phyloP scores from a whole-genome alignment of 2,329 filamentous ascomycete species.

The Diaporthe ampelina region DNA sequence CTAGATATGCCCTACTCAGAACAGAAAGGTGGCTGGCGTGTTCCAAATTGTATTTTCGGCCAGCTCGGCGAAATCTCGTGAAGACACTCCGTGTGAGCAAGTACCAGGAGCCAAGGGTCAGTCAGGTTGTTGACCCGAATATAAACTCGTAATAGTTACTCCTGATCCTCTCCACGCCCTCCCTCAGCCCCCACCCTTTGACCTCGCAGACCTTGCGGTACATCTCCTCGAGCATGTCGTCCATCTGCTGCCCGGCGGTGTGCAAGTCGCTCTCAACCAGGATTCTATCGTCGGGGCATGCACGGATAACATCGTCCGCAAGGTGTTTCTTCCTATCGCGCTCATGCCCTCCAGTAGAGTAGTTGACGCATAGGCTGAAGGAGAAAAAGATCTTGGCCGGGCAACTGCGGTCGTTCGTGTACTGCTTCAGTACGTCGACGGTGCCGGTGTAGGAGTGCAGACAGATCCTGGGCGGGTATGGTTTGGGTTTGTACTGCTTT shows the following conservation, averaged over 20 bases:
- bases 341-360: slow-evolving; percentile 66
- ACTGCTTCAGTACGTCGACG: slow-evolving; percentile 81
- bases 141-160: slow-evolving; percentile 85
- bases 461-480: slow-evolving; percentile 90
- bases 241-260: slow-evolving; percentile 85
- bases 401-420: slow-evolving; percentile 77
- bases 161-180: slow-evolving; percentile 77
- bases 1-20: too few relatives aligned
- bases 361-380: slow-evolving; percentile 88
- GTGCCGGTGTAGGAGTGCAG: slow-evolving; percentile 93
- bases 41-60: neutral
- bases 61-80: too few relatives aligned
- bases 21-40: neutral
- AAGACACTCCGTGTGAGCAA: too few relatives aligned
- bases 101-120: too few relatives aligned
- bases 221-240: slow-evolving; percentile 80
- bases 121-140: slow-evolving; percentile 63
- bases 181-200: slow-evolving; percentile 81
- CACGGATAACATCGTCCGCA: slow-evolving; percentile 68
- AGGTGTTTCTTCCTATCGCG: slow-evolving; percentile 64
- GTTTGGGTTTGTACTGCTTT: slow-evolving; percentile 57
- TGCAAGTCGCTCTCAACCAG: slow-evolving; percentile 94
- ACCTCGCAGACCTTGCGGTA: slow-evolving; percentile 81
- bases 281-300: slow-evolving; percentile 82
- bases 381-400: slow-evolving; percentile 88